phyloP scores from a whole-genome alignment of 2,329 filamentous ascomycete species.

The Aspergillus pseudoviridinutans region DNA sequence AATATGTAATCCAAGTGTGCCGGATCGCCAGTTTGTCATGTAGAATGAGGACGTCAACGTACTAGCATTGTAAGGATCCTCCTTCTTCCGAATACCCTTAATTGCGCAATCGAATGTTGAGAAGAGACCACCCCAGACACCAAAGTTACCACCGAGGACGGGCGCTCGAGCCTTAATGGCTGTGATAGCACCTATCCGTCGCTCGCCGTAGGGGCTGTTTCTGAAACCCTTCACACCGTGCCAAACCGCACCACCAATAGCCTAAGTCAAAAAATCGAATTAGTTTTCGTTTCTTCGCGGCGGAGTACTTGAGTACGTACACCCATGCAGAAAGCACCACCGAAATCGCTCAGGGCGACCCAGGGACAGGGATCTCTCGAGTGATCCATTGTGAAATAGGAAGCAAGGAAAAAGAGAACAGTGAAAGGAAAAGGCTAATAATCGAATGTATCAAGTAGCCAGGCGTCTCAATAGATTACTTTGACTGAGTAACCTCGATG shows the following conservation, averaged over 20 bases:
- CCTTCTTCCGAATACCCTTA: slow-evolving; percentile 91
- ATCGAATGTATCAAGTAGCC: not conserved
- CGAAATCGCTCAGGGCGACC: slow-evolving; percentile 96
- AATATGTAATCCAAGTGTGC: no score
- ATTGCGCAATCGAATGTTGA: slow-evolving; percentile 94
- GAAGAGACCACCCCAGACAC: slow-evolving; percentile 95
- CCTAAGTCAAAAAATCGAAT: slow-evolving; percentile 43
- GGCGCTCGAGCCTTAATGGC: slow-evolving; percentile 97
- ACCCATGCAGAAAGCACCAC: slow-evolving; percentile 94
- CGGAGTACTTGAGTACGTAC: slow-evolving; percentile 54
- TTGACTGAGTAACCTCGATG: not conserved
- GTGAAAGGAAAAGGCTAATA: slow-evolving; percentile 7
- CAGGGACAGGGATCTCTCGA: slow-evolving; percentile 94
- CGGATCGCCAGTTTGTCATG: no score
- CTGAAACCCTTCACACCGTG: slow-evolving; percentile 94
- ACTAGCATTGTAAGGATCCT: slow-evolving; percentile 95
- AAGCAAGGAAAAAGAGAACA: slow-evolving; percentile 1
- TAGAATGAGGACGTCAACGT: slow-evolving; percentile 26
- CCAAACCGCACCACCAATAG: slow-evolving; percentile 81
- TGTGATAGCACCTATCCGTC: slow-evolving; percentile 91
- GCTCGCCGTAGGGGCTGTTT: slow-evolving; percentile 87
- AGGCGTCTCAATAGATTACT: not conserved
- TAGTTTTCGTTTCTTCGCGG: slow-evolving; percentile 14
- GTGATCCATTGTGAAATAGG: slow-evolving; percentile 70
- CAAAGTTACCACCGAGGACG: slow-evolving; percentile 95